Base-by-base conservation (phyloP, 2,329 filamentous ascomycete species). In the Onygenales sp. region DNA sequence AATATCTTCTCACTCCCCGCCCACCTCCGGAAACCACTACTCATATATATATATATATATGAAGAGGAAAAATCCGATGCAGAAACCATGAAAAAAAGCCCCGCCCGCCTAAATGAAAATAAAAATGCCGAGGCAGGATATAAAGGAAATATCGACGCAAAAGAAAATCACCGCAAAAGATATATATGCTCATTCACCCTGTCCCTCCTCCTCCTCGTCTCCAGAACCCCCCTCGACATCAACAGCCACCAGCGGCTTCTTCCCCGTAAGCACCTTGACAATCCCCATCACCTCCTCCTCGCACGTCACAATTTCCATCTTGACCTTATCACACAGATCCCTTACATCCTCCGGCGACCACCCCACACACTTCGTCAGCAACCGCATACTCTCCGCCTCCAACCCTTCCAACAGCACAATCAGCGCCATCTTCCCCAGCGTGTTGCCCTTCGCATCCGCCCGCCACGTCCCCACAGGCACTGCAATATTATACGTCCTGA, bases 361-460 rank as follows among this genome's bases (percentile, higher is more conserved):
- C 11, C 61, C 63, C 2, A 60, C 59, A 10, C 58, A 61, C 14
- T 60, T 60, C 3, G 71, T 73, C 43, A 74, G 52, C 8, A 63
- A 60, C 6, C 71, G 62, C 49, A 73, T 54, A 45, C 66, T 66
- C 39, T 61, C 57, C 3, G 70, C 69, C 56, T 74, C 71, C 13
- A 74, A 52, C 0, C 70, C 67, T 56, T 74, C 71, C 13, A 73
- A 55, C 21, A 67, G 54, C 4, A 66, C 64, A 51, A 74, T 69
- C 11, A 73, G 59, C 13, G 62, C 63, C 70, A 74, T 72, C 53
- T 74, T 73, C 6, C 71, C 71, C 21, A 73, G 55, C 1, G 67
- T 65, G 36, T 65, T 65, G 47, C 67, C 63, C 5, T 53, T 60
- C 4, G 63, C 57, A 44, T 71, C 66, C 0, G 63, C 54, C 8